Conservation (phyloP, 164 flowering plant genomes). For the Stephania cephalantha region DNA sequence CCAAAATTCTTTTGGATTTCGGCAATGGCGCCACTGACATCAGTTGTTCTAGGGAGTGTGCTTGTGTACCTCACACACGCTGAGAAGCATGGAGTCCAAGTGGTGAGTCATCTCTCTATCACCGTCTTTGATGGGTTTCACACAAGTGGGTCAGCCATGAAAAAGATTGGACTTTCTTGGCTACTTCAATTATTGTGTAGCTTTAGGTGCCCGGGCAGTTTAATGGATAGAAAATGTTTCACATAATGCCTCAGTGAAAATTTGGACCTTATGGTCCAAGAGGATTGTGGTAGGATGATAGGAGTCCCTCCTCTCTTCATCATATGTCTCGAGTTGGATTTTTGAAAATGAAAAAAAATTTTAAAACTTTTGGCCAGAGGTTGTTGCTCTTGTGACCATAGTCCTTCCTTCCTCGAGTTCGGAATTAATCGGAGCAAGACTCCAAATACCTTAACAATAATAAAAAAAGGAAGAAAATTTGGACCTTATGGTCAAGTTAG, state of each 20-base stretch:
- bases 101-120: conserved; percentile 39
- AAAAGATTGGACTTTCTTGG: neutral
- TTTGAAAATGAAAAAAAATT: too few species aligned
- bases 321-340: too few species aligned
- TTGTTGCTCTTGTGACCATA: too few species aligned
- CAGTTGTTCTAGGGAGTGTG: conserved; percentile 66
- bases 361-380: too few species aligned
- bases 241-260: neutral
- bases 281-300: too few species aligned
- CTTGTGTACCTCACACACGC: conserved; percentile 72
- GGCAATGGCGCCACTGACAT: conserved; percentile 73
- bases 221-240: neutral
- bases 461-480: too few species aligned
- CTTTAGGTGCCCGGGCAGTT: neutral
- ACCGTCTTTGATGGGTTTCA: neutral
- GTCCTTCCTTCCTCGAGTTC: too few species aligned
- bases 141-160: neutral
- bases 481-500: too few species aligned
- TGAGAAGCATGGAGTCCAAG: conserved; percentile 75
- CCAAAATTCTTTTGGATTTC: conserved; percentile 65
- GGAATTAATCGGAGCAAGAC: too few species aligned
- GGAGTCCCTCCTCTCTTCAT: too few species aligned
- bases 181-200: neutral
- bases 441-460: too few species aligned
- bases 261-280: neutral